Evolutionary conservation across 1,284 basidiomycete species (phyloP), one percentile per base, ranked within the genome.

Genomic region (Melampsora larici-populina): DNA sequence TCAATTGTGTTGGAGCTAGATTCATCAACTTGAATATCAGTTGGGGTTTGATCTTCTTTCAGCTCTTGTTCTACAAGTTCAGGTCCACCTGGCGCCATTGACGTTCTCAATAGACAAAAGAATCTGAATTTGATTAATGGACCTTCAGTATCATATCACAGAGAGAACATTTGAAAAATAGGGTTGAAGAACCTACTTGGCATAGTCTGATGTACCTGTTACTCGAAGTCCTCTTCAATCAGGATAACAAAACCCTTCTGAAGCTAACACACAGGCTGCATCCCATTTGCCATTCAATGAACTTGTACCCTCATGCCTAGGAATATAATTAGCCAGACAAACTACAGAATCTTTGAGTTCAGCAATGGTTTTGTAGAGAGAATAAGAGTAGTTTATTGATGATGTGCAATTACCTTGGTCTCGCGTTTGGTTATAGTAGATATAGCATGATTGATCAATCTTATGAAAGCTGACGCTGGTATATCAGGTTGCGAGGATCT

Each of bases 321-420:
- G 86, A 29, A 89, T 83, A 66, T 88, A 87, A 71, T 88, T 88
- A 1, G 88, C 89, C 11, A 85, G 81, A 81, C 91, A 92, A 17
- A 89, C 88, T 36, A 92, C 87, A n/a, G 84, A 83, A 7, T 86
- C 84, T 75, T 87, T 87, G 13, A 92, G 82, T 79, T 91, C 89
- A n/a, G 86, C 87, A 1, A 92, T 86, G 0, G 88, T 90, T 80
- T 92, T 89, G 88, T 89, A n/a, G 90, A 89, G 11, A 90, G 82
- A 7, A 91, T 67, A 66, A 67, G 72, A 49, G 67, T 36, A 21
- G 72, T 75, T 55, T 75, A 64, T 67, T 75, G 62, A 11, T 64
- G 43, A 0, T 64, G 72, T 7, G 72, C 72, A 7, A 75, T 60
- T 1, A 64, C 46, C 29, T 75, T 75, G 21, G 63, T 31, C 24